Percentiles rank a stretch among this genome's conserved stretches.
phyloP scores from a whole-genome alignment of 2,329 filamentous ascomycete genomes.

The Sporothrix brunneoviolacea region DNA sequence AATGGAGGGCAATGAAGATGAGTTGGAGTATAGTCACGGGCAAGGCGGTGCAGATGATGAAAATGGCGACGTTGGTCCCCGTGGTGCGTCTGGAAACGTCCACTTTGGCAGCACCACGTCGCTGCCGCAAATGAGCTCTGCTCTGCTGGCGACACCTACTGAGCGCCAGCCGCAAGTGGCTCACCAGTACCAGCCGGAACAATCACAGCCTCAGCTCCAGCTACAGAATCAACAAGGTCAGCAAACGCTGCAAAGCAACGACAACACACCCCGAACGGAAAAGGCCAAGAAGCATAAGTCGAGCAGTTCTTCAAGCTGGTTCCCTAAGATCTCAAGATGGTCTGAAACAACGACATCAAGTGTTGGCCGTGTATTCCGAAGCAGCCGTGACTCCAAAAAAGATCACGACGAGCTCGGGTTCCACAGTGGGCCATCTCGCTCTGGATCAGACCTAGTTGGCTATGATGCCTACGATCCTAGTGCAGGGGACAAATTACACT shows the following conservation, averaged over 20 bases:
- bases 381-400: conserved; percentile 57
- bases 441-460: conserved; percentile 65
- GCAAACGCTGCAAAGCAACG: conserved; percentile 49
- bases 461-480: conserved; percentile 59
- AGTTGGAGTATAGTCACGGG: conserved; percentile 41
- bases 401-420: conserved; percentile 44
- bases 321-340: conserved; percentile 94
- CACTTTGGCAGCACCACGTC: conserved; percentile 9
- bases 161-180: not conserved
- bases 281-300: conserved; percentile 87
- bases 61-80: conserved; percentile 33
- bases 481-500: conserved; percentile 54
- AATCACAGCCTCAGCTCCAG: conserved; percentile 8
- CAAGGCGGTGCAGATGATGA: conserved; percentile 47
- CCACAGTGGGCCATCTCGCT: conserved; percentile 53
- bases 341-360: conserved; percentile 93
- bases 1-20: conserved; percentile 73
- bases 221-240: conserved; percentile 4
- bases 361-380: conserved; percentile 68
- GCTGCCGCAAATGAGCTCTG: conserved; percentile 13
- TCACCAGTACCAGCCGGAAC: not conserved
- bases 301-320: conserved; percentile 66
- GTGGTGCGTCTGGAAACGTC: conserved; percentile 47
- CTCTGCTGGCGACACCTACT: conserved; percentile 38
- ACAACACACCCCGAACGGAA: conserved; percentile 70